A percentile compares a stretch with the other conserved stretches of the same genome.
Conservation (phyloP, 176 grass and related monocot genomes). For the Oryza longistaminata region DNA sequence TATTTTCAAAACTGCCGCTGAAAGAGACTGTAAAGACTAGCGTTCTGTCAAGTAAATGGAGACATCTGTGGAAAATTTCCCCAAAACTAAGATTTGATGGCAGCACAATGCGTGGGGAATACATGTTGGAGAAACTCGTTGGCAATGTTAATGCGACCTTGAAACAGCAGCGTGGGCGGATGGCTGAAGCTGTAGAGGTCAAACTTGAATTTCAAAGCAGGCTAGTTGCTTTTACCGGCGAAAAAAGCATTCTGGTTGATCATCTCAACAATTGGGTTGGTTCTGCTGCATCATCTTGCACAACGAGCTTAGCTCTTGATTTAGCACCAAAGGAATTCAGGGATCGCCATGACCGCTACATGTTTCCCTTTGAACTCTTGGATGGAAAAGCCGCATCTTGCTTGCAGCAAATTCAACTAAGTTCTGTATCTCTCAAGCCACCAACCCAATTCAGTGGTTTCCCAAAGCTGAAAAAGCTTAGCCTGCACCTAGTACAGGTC, state of each 20-base stretch:
- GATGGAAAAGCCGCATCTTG: background rate
- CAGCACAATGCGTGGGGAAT: background rate
- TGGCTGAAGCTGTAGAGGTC: constrained; percentile 14
- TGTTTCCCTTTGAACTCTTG: constrained; percentile 17
- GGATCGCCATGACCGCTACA: background rate
- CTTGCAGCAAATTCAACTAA: constrained; percentile 25
- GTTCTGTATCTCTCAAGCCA: constrained; percentile 11
- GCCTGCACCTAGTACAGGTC: background rate
- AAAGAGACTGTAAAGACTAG: constrained; percentile 27
- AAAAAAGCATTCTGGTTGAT: background rate
- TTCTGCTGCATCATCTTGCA: background rate
- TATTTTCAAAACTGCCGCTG: constrained; percentile 20
- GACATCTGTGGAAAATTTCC: background rate
- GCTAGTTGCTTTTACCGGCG: background rate
- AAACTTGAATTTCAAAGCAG: background rate
- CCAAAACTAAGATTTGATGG: constrained; percentile 28
- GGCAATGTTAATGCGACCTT: constrained; percentile 28
- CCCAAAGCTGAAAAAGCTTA: constrained; percentile 19
- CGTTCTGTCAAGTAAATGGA: constrained; percentile 39
- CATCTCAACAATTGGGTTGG: constrained; percentile 34
- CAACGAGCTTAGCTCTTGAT: constrained; percentile 26
- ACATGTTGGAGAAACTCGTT: background rate
- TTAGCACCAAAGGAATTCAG: background rate
- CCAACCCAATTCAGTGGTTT: constrained; percentile 23
- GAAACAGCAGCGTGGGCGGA: background rate